These are phyloP conservation scores for Yamadazyma oceani DNA, from an alignment of 1,139 yeast genomes.

Conservation along the genomic window DNA sequence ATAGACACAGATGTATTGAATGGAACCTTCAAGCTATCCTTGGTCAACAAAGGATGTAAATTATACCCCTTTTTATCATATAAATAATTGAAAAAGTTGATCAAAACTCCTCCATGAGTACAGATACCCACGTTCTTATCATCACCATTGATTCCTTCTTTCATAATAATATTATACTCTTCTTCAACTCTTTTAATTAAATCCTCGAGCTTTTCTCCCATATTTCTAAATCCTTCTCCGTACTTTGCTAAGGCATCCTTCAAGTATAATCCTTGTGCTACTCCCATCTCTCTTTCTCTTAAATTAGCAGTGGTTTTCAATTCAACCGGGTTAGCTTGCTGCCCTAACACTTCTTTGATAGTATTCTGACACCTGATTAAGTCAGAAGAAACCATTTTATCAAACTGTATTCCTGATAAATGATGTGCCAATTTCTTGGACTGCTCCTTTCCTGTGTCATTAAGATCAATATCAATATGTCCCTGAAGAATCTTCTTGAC, in stretches of 20 bases:
- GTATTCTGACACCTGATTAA: slow-evolving; percentile 62
- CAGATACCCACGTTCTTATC: slow-evolving; percentile 59
- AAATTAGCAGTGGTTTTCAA: slow-evolving; percentile 37
- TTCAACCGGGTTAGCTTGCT: slow-evolving; percentile 22
- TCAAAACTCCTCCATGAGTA: slow-evolving; percentile 86
- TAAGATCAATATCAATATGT: slow-evolving; percentile 61
- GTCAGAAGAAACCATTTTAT: slow-evolving; percentile 59
- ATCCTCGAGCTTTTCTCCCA: slow-evolving; percentile 53
- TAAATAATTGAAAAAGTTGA: slow-evolving; percentile 54
- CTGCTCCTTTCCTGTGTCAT: slow-evolving; percentile 57
- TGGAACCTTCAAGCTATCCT: slow-evolving; percentile 56
- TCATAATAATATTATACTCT: slow-evolving; percentile 48
- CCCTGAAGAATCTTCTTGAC: slow-evolving; percentile 70
- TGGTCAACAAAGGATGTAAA: slow-evolving; percentile 36
- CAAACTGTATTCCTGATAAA: slow-evolving; percentile 43
- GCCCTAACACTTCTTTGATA: slow-evolving; percentile 33
- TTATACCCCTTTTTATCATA: slow-evolving; percentile 35
- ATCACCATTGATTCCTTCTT: slow-evolving; percentile 30
- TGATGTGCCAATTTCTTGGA: slow-evolving; percentile 51
- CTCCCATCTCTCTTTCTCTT: slow-evolving; percentile 83
- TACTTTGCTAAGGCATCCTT: slow-evolving; percentile 57
- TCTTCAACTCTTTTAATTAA: slow-evolving; percentile 51
- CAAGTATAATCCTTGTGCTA: slow-evolving; percentile 67
- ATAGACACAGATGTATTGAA: slow-evolving; percentile 73
- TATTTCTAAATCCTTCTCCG: slow-evolving; percentile 37